phyloP scores from a whole-genome alignment of 2,329 filamentous ascomycete species.

The Cladosporium halotolerans region DNA sequence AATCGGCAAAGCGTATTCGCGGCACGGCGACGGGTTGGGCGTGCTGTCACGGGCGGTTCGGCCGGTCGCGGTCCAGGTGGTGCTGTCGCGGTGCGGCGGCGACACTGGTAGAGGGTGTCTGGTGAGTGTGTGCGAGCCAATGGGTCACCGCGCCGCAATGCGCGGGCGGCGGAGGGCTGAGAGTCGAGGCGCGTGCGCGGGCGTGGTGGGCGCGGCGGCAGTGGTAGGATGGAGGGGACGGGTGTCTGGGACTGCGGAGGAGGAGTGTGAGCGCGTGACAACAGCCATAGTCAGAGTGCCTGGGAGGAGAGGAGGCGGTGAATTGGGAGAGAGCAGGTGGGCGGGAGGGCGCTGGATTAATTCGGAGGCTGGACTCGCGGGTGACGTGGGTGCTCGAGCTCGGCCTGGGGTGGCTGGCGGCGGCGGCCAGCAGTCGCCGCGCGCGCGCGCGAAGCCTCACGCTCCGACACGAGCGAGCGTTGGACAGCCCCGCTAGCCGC shows the following conservation, averaged over 20 bases:
- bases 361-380: conserved; percentile 3
- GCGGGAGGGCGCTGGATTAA: background rate
- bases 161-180: conserved; percentile 6
- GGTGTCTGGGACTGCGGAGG: background rate
- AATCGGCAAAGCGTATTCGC: conserved; percentile 32
- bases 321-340: background rate
- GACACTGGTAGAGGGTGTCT: background rate
- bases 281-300: conserved; percentile 1
- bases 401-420: conserved; percentile 5
- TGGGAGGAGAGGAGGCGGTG: background rate
- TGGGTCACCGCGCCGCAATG: conserved; percentile 12
- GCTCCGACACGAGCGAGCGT: too few species aligned
- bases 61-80: background rate
- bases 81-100: background rate
- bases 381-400: conserved; percentile 2
- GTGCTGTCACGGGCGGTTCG: conserved; percentile 2
- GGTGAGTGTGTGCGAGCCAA: background rate
- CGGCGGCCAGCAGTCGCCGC: too few species aligned
- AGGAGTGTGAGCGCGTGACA: conserved; percentile 4
- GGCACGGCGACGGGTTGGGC: conserved; percentile 33
- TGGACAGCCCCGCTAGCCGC: too few species aligned
- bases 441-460: too few species aligned
- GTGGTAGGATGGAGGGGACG: background rate
- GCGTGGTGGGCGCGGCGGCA: background rate
- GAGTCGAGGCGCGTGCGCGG: background rate